Base-by-base conservation (phyloP, 2,329 filamentous ascomycete genomes). In the Rutstroemia sp. region DNA sequence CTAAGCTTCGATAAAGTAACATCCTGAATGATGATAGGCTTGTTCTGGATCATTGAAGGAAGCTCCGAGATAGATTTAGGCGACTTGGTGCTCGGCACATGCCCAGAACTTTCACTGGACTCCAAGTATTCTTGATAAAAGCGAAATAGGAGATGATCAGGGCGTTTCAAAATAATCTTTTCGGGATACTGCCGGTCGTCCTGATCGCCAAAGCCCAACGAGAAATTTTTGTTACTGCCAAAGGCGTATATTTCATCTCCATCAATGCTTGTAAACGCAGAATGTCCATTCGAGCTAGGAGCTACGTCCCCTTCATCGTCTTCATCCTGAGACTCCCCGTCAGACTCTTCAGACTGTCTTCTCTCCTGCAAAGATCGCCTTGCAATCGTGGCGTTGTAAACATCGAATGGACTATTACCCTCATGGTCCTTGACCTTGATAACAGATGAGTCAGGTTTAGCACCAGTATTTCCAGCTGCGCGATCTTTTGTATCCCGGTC, bases 391-490 rank as follows among this genome's bases (percentile, higher is more conserved):
- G 88, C 84, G 61, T 90, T 88, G 66, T 95, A 97, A 10, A 99
- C 75, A 70, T 97, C 94, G 63, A 97, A 92, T 0, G 94, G 92
- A 63, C 91, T 95, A 68, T 95, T 91, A 9, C 92, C 92, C 72
- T 97, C 94, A 58, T 88, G 85, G 67, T 99, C 94, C 71, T 97
- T 99, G 52, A 94, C 90, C 74, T 95, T 96, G 67, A 96, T 92
- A 44, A 97, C 74, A 27, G 86, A 86, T 9, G 54, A 63, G 27
- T 86, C 85, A 34, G 85, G 81, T 65, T 83, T 83, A 62, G 82
- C 77, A 19, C 79, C 74, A 18, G 81, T 76, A 4, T 79, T 77
- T 25, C 79, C 79, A 41, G 44, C 18, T 5, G 52, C 44, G 30
- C 52, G 52, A 65, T 68, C 77, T 3, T 73, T 77, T 62, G 79